Evolutionary conservation across 2,329 filamentous ascomycete species (phyloP).

Genomic region (Aspergillus amoenus): DNA sequence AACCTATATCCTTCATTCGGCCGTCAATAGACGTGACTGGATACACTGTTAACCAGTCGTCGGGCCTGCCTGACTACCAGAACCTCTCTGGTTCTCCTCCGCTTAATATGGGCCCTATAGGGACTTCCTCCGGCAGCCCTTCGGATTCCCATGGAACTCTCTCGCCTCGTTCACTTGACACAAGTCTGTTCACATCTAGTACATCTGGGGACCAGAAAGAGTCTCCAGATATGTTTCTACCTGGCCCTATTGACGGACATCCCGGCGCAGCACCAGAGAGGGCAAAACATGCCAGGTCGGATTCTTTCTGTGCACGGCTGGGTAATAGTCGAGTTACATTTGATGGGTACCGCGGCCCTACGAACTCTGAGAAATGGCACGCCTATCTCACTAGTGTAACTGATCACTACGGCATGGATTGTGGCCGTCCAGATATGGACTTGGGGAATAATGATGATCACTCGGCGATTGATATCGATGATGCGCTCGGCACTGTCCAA

Average conservation of each 20-base stretch:
- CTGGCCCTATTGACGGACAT: slow-evolving; percentile 12
- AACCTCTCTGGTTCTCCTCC: background rate
- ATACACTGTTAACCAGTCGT: slow-evolving; percentile 31
- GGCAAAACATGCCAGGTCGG: background rate
- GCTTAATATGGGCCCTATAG: background rate
- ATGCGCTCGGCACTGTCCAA: slow-evolving; percentile 37
- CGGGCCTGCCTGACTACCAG: background rate
- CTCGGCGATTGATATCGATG: slow-evolving; percentile 59
- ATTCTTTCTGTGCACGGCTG: background rate
- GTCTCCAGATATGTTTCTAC: slow-evolving; percentile 14
- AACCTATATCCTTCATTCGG: slow-evolving; percentile 37
- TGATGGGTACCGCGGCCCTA: slow-evolving; percentile 31
- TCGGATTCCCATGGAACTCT: slow-evolving; percentile 7
- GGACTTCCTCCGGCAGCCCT: slow-evolving; percentile 8
- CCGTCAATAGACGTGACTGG: slow-evolving; percentile 34
- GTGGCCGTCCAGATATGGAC: slow-evolving; percentile 68
- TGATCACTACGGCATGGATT: slow-evolving; percentile 66
- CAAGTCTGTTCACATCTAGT: slow-evolving; percentile 8
- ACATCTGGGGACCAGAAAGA: background rate
- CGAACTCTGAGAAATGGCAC: slow-evolving; percentile 28
- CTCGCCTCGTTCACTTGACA: slow-evolving; percentile 12
- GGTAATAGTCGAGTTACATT: background rate
- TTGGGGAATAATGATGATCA: slow-evolving; percentile 69
- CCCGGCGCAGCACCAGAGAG: background rate
- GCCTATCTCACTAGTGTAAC: slow-evolving; percentile 34